Evolutionary conservation across 495 filamentous ascomycete genomes (phyloP).

Genomic region (Tuber borchii): DNA sequence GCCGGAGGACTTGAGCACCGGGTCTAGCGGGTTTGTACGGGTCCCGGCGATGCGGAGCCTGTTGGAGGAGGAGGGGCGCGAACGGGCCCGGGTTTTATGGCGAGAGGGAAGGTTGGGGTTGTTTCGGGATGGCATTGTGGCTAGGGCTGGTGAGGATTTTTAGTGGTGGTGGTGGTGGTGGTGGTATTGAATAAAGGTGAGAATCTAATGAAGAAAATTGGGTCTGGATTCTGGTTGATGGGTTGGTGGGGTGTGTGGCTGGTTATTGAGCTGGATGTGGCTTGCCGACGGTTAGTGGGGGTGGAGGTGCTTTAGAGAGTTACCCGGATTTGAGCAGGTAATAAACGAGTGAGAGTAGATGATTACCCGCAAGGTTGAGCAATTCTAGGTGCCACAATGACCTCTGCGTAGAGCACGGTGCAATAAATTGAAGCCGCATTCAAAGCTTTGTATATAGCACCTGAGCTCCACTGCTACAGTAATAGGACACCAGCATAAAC

Average conservation of each 20-base stretch:
- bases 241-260: neutral
- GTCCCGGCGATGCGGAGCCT: slow-evolving; percentile 10
- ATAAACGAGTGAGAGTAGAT: neutral
- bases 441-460: neutral
- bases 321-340: neutral
- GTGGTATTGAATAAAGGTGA: neutral
- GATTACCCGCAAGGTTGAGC: neutral
- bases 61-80: slow-evolving; percentile 16
- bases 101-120: slow-evolving; percentile 34
- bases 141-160: neutral
- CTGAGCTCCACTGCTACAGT: neutral
- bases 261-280: neutral
- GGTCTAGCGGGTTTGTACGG: slow-evolving; percentile 8
- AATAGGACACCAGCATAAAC: neutral
- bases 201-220: neutral
- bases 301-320: neutral
- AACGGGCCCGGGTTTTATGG: slow-evolving; percentile 20
- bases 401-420: neutral
- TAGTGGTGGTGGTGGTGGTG: neutral
- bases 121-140: slow-evolving; percentile 31
- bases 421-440: neutral
- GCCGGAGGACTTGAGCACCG: slow-evolving; percentile 10
- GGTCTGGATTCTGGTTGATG: neutral
- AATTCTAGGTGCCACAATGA: neutral
- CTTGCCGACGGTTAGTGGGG: neutral